A percentile compares a stretch with the other conserved stretches of the same genome.
Evolutionary conservation across 805 yeast genomes (phyloP).

Genomic region (Saccharomycodes ludwigii): DNA sequence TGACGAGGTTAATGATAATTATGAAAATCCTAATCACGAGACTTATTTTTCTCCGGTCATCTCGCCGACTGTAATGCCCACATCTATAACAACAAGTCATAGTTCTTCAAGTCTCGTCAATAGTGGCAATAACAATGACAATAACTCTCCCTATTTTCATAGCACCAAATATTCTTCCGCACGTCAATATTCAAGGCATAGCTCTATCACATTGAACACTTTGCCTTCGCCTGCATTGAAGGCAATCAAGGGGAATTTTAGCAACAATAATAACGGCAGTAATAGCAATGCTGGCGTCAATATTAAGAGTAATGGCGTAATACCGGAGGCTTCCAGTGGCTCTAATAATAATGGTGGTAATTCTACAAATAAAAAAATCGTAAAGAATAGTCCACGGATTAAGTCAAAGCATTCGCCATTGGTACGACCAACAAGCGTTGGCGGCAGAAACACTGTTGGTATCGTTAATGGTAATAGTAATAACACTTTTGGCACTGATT

Average conservation of each 20-base stretch:
- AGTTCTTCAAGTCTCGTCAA: no score
- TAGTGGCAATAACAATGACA: no score
- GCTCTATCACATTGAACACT: not conserved
- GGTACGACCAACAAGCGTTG: conserved; percentile 1
- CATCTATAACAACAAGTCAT: no score
- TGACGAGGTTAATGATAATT: not conserved
- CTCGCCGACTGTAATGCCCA: no score
- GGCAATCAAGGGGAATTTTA: conserved; percentile 21
- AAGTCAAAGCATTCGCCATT: conserved; percentile 6
- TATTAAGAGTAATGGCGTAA: conserved; percentile 14
- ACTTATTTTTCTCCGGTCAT: conserved; percentile 25
- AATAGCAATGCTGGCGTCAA: conserved; percentile 12
- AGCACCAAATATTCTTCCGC: not conserved
- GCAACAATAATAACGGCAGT: conserved; percentile 7
- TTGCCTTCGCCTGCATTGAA: conserved; percentile 59
- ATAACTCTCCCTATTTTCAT: not conserved
- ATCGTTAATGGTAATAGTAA: no score
- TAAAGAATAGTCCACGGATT: conserved; percentile 22
- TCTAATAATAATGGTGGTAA: no score
- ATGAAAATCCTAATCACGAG: not conserved
- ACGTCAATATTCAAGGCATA: not conserved
- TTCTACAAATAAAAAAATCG: no score
- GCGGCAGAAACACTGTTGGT: conserved; percentile 1
- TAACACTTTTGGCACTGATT: conserved; percentile 1
- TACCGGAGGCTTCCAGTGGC: no score